These are phyloP conservation scores for Acer campestre DNA, from an alignment of 345 rosid species.

Conservation along the genomic window DNA sequence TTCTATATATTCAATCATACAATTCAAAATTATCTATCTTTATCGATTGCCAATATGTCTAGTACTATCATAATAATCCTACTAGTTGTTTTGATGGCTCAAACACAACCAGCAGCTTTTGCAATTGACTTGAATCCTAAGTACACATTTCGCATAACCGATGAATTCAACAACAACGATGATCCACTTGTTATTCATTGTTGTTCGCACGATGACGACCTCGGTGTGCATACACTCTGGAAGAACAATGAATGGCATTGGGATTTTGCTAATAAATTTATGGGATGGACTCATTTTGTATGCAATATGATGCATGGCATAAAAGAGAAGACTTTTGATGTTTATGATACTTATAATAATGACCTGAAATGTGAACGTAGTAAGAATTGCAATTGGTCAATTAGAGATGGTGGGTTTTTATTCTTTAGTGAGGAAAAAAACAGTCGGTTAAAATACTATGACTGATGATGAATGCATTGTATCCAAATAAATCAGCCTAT, in stretches of 20 bases:
- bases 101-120: too few species aligned
- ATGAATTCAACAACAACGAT: not conserved
- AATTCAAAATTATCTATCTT: too few species aligned
- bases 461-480: not conserved
- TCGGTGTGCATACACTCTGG: not conserved
- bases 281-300: not conserved
- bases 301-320: not conserved
- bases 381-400: slow-evolving; percentile 6
- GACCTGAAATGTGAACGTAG: not conserved
- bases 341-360: not conserved
- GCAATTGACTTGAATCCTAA: too few species aligned
- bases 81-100: too few species aligned
- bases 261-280: not conserved
- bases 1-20: too few species aligned
- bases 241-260: not conserved
- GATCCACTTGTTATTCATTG: not conserved
- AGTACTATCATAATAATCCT: too few species aligned
- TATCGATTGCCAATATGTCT: too few species aligned
- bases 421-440: not conserved
- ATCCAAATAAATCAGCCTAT: too few species aligned
- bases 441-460: not conserved
- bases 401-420: slow-evolving; percentile 3
- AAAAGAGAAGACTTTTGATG: not conserved
- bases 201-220: slow-evolving; percentile 10
- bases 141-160: not conserved